A percentile compares a stretch with the other conserved stretches of the same genome.
phyloP scores from a whole-genome alignment of 192 early-diverging fungal genomes.

The Coemansia sp. region DNA sequence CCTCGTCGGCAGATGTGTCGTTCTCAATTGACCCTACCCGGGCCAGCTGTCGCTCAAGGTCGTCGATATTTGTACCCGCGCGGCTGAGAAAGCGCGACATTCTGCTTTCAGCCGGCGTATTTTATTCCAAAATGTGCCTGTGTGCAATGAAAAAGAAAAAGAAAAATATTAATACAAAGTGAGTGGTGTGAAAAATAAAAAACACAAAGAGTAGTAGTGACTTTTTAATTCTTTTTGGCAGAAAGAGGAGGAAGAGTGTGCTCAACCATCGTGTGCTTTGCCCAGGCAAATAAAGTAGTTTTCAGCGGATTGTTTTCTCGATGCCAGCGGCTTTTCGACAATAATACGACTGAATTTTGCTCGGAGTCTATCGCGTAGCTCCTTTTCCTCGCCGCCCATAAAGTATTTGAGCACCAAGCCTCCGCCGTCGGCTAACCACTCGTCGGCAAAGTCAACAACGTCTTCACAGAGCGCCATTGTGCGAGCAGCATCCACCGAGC shows the following conservation, averaged over 20 bases:
- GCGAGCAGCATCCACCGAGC: constrained; percentile 63
- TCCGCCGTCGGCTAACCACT: constrained; percentile 31
- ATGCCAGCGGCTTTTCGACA: constrained; percentile 70
- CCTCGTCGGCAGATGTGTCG: constrained; percentile 30
- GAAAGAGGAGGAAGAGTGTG: constrained; percentile 3
- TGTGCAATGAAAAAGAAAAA: constrained; percentile 3
- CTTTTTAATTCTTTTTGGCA: not conserved
- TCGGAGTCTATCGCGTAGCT: constrained; percentile 51
- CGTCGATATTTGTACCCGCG: constrained; percentile 52
- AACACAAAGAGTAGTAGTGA: constrained; percentile 3
- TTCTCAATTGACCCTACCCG: constrained; percentile 48
- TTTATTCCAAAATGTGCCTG: not conserved
- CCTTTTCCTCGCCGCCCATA: constrained; percentile 60
- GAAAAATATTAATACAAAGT: constrained; percentile 1
- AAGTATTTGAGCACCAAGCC: constrained; percentile 61
- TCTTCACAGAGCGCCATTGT: constrained; percentile 69
- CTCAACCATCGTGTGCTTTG: constrained; percentile 7
- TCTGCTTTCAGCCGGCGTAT: not conserved
- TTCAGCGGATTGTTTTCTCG: constrained; percentile 67
- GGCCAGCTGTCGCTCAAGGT: constrained; percentile 50
- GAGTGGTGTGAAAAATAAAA: not conserved
- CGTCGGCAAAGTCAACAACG: constrained; percentile 62
- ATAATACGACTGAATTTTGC: constrained; percentile 57
- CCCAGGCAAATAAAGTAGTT: constrained; percentile 67
- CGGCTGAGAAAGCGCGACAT: constrained; percentile 55